phyloP scores from a whole-genome alignment of 2,329 filamentous ascomycete genomes.

The Cercospora beticola region DNA sequence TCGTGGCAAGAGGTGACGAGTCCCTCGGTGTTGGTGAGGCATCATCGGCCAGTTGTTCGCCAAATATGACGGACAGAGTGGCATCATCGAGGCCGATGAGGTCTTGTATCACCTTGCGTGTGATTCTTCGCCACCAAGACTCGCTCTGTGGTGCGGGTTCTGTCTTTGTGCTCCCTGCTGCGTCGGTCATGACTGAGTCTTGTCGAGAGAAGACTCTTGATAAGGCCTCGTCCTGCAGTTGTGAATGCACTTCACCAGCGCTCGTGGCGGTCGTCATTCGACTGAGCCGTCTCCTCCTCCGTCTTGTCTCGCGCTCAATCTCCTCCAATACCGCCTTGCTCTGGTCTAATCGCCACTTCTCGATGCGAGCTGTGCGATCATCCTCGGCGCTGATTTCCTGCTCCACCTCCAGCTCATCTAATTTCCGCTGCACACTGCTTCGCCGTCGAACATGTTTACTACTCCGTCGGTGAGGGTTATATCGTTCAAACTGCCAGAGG shows the following conservation, averaged over 20 bases:
- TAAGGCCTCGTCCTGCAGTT: constrained; percentile 22
- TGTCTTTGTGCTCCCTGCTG: constrained; percentile 23
- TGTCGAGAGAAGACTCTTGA: constrained; percentile 22
- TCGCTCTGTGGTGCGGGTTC: constrained; percentile 49
- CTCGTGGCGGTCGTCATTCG: constrained; percentile 47
- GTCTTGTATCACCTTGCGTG: constrained; percentile 81
- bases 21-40: constrained; percentile 36
- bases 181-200: constrained; percentile 30
- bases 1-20: constrained; percentile 34
- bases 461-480: constrained; percentile 68
- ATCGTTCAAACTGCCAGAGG: constrained; percentile 83
- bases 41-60: constrained; percentile 65
- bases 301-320: constrained; percentile 78
- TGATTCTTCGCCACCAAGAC: constrained; percentile 77
- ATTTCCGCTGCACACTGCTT: constrained; percentile 58
- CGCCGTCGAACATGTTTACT: constrained; percentile 52
- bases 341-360: constrained; percentile 89
- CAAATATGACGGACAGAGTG: constrained; percentile 80
- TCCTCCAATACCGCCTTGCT: constrained; percentile 82
- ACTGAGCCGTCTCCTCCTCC: constrained; percentile 61
- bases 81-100: constrained; percentile 88
- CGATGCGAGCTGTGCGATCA: constrained; percentile 80
- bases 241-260: constrained; percentile 14
- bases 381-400: constrained; percentile 57
- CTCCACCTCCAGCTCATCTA: constrained; percentile 56